These are phyloP conservation scores for Rhizopogon sp. DNA, from an alignment of 768 basidiomycete species.

Conservation along the genomic window DNA sequence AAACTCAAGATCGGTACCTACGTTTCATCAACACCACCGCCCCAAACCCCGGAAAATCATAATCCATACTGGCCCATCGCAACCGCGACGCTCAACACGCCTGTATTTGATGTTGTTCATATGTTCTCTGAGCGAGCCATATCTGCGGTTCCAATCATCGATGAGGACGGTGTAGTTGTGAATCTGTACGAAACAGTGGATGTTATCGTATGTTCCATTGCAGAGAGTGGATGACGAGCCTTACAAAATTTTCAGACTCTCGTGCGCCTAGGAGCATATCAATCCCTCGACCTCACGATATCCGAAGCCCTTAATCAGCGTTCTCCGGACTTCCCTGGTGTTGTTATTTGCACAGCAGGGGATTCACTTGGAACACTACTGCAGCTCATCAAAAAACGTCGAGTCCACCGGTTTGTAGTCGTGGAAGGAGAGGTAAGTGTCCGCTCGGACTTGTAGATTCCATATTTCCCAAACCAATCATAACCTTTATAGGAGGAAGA, in stretches of 20 bases:
- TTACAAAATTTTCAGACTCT: conserved; percentile 59
- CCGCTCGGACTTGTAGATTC: background rate
- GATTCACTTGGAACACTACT: conserved; percentile 91
- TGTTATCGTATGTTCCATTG: conserved; percentile 65
- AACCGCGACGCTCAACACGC: conserved; percentile 85
- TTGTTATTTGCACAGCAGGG: conserved; percentile 89
- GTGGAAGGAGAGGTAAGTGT: conserved; percentile 80
- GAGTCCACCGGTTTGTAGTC: conserved; percentile 93
- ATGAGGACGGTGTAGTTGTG: conserved; percentile 87
- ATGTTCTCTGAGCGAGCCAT: conserved; percentile 97
- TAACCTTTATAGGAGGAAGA: conserved; percentile 62
- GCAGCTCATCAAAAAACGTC: conserved; percentile 85
- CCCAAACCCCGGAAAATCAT: conserved; percentile 40
- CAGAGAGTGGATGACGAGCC: background rate
- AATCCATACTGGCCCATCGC: conserved; percentile 88
- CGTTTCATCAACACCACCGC: conserved; percentile 49
- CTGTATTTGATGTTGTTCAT: conserved; percentile 97
- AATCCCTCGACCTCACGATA: conserved; percentile 92
- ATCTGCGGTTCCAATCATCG: conserved; percentile 94
- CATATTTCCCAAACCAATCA: background rate
- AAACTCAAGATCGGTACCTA: conserved; percentile 93
- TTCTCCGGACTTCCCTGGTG: conserved; percentile 92
- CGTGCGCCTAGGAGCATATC: conserved; percentile 90
- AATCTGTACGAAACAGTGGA: conserved; percentile 99
- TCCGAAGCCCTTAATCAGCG: conserved; percentile 89